Evolutionary conservation across 495 filamentous ascomycete species (phyloP), one percentile per base, ranked within the genome.

Genomic region (Penicillium paradoxum): DNA sequence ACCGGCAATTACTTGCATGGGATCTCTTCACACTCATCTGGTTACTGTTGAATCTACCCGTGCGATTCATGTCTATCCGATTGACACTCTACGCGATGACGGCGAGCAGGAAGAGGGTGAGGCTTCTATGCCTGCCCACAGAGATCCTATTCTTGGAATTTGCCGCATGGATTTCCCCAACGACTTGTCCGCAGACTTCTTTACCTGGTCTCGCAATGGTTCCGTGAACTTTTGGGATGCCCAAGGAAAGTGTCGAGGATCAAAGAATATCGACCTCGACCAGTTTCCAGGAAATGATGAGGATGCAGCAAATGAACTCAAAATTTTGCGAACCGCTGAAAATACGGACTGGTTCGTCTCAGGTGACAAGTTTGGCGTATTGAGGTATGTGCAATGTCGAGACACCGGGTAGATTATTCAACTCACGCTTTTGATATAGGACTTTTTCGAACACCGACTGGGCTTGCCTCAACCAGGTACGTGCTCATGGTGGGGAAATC

Each of bases 401-500:
- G 13, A n/a, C 15, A 17, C 1, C 17, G 6, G 9, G 6, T 4
- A 58, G 64, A 13, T 54, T 47, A 13, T 45, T 52, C 39, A 49
- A 39, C 48, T 67, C 55, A 58, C 65, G 53, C 48, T 45, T 41
- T 47, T 14, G 58, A 37, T 51, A 1, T 41, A 69, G 77, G 73
- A 37, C 78, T 71, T 37, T 78, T 74, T 59, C 73, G 58, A 46
- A 65, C 58, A 43, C 80, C 62, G 37, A 69, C 9, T 76, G 80
- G 65, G 57, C 69, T 27, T 84, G 79, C 44, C 56, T 80, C 5
- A 76, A 81, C 48, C 80, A 84, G 63, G 82, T 85, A 38, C 92
- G 92, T 60, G 95, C 91, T 18, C 93, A 98, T 69, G 80, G 84
- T 9, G 83, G 82, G 10, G 91, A 97, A 56, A 88, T 96, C 53